Conservation (phyloP, 73 alveolate species). For the Tetrahymena borealis region DNA sequence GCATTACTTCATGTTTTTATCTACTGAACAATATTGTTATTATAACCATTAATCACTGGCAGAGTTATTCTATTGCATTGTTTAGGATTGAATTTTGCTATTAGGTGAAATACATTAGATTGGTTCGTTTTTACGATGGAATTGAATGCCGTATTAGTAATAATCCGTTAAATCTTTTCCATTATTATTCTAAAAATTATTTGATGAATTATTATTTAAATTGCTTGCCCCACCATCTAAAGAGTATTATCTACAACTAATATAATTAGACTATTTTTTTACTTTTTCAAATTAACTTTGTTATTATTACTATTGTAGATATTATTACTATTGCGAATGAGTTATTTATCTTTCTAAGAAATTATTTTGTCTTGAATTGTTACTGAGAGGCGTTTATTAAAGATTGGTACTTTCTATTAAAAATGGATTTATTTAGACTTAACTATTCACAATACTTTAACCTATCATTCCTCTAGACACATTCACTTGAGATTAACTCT, state of each 20-base stretch:
- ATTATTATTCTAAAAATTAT: background rate
- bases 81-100: background rate
- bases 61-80: background rate
- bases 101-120: background rate
- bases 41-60: background rate
- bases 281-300: background rate
- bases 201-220: background rate
- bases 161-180: background rate
- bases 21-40: background rate
- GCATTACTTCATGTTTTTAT: background rate
- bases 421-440: background rate
- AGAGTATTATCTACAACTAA: background rate
- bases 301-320: background rate
- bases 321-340: background rate
- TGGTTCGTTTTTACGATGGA: background rate
- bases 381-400: background rate
- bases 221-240: background rate
- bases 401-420: background rate
- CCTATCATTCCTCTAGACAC: background rate
- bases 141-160: background rate
- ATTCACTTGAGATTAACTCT: background rate
- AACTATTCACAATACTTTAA: background rate
- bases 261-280: background rate
- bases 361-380: background rate
- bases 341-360: background rate